Evolutionary conservation across 352 stramenopile species (phyloP).

Genomic region (Lagenidium giganteum): DNA sequence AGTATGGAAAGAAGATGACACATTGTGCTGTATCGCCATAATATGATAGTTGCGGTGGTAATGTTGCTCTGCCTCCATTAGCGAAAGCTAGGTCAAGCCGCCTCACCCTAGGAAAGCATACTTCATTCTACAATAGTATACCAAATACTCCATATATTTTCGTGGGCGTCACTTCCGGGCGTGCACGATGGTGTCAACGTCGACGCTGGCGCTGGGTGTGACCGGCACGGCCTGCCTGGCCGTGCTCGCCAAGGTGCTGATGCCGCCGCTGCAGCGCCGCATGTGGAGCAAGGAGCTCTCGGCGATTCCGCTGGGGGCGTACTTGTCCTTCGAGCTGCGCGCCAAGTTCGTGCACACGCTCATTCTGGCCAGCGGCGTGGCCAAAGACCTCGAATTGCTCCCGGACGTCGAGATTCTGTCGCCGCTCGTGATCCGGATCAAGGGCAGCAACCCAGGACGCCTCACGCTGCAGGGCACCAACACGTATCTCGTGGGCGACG

Average conservation of each 20-base stretch:
- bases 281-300: background rate
- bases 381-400: constrained; percentile 27
- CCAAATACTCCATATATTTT: no score
- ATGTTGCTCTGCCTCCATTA: no score
- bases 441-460: constrained; percentile 81
- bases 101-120: no score
- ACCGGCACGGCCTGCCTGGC: background rate
- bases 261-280: constrained; percentile 10
- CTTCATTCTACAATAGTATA: no score
- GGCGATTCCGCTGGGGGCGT: constrained; percentile 22
- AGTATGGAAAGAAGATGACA: no score
- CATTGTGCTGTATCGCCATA: no score
- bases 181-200: no score
- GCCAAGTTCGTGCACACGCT: constrained; percentile 38
- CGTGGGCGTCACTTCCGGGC: no score
- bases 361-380: constrained; percentile 38
- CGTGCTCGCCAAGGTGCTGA: constrained; percentile 3
- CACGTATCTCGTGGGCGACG: constrained; percentile 84
- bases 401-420: constrained; percentile 37
- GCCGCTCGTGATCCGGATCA: constrained; percentile 53
- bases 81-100: no score
- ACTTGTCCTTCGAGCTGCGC: constrained; percentile 38
- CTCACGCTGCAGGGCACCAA: constrained; percentile 90
- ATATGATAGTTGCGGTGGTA: no score
- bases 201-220: background rate